phyloP scores from a whole-genome alignment of 768 basidiomycete genomes.

The Lactarius deliciosus region DNA sequence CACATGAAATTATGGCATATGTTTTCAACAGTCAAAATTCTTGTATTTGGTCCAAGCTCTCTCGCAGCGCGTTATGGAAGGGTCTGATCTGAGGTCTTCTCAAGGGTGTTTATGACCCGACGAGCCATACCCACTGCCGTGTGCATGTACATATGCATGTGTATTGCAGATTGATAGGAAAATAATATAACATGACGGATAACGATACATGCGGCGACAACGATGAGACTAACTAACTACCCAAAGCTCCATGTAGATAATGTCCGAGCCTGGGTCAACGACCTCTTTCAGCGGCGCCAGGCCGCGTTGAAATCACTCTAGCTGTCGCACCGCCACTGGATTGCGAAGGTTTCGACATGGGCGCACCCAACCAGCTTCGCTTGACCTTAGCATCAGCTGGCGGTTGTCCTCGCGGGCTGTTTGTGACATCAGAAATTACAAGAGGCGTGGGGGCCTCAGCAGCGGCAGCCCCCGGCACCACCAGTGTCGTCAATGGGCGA shows the following conservation, averaged over 20 bases:
- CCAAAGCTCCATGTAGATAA: neutral
- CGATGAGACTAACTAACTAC: neutral
- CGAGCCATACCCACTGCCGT: constrained; percentile 84
- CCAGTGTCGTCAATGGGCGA: constrained; percentile 40
- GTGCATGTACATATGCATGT: constrained; percentile 5
- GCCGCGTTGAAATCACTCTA: constrained; percentile 18
- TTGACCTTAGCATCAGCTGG: constrained; percentile 21
- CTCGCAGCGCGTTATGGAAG: constrained; percentile 92
- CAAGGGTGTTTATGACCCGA: constrained; percentile 93
- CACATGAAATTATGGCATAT: neutral
- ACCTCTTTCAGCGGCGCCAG: constrained; percentile 19
- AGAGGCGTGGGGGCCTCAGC: constrained; percentile 41
- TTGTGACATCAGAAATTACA: constrained; percentile 60
- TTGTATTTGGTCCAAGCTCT: constrained; percentile 88
- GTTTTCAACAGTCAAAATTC: constrained; percentile 73
- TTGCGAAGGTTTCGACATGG: constrained; percentile 19
- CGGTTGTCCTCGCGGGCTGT: constrained; percentile 46
- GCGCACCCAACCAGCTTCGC: constrained; percentile 21
- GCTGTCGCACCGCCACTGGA: constrained; percentile 9
- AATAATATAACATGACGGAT: constrained; percentile 26
- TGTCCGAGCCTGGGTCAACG: constrained; percentile 9
- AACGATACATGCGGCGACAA: constrained; percentile 20
- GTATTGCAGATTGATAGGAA: constrained; percentile 10
- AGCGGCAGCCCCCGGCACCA: constrained; percentile 50
- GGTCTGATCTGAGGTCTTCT: constrained; percentile 82